Base-by-base conservation (phyloP, 331 rosid species). In the Dryas integrifolia region DNA sequence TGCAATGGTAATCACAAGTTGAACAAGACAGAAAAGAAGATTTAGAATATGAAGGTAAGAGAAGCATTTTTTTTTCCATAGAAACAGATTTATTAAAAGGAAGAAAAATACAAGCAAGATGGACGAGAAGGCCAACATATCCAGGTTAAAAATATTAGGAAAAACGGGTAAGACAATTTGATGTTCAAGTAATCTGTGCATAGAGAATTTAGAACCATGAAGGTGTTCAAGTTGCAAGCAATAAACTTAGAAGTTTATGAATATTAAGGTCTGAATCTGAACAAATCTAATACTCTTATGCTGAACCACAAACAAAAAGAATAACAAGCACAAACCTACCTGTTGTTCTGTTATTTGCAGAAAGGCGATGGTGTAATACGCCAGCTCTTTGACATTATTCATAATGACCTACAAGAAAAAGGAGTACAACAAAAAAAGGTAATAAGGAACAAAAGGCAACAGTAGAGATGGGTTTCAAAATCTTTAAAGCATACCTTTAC, bases 271-370 rank as follows among this genome's bases (percentile, higher is more conserved):
- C 44, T 44, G 66, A 79, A 76, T 62, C 57, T 38, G 40, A 78
- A 79, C 26, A 55, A 55, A 69, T 56, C 13, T 38, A 68, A 67
- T 72, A 74, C 53, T 61, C 44, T 70, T 57, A 67, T 61, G 52
- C 62, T 21, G 35, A 52, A 63, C 18, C 48, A 71, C 56, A 30
- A 30, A 30, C 35, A 30, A 30, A 56, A 61, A 12, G 24, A 62
- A 70, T 16, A 50, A 38, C n/a, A 72, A 66, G 52, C 57, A 70
- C n/a, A 77, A 70, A 77, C 64, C 55, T 65, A 89, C 97, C 98
- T 94, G 98, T 11, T 88, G 92, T 76, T 84, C 92, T 38, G 97
- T 94, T 71, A 94, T 91, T 80, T 94, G 98, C 82, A 94, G 92
- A 82, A 94, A 94, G 74, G 90, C 89, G 69, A 94, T 88, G 64